Base-by-base conservation (phyloP, 306 rosid genomes). In the Parietaria judaica region DNA sequence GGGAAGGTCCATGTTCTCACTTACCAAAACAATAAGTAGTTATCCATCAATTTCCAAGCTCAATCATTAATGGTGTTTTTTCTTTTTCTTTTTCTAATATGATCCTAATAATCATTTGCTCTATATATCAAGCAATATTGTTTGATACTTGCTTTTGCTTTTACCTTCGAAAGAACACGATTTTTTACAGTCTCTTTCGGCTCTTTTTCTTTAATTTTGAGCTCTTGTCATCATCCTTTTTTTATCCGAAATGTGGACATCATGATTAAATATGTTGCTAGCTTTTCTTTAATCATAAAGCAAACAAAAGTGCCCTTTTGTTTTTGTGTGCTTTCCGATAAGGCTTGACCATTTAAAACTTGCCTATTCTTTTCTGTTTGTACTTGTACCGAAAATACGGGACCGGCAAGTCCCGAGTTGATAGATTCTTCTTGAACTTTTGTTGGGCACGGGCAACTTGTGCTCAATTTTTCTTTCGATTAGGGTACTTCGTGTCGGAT, bases 251-350 rank as follows among this genome's bases (percentile, higher is more conserved):
- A 45, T 60, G 16, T 60, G 16, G 17, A 8, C 45, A 41, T 41
- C 51, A 60, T 15, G n/a, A 16, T 60, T 44, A 58, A n/a, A 6
- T 14, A 47, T 46, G 31, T 23, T 23, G 48, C 35, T n/a, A 36
- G 49, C 62, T 58, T 58, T 58, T 58, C 62, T 58, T 58, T 11
- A 56, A 56, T 56, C 44, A 56, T 56, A 35, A 15, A 14, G 14
- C 14, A 14, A 58, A 6, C 47, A 58, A 58, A 58, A 46, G 47
- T 8, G 45, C 45, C 5, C 10, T 57, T n/a, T 38, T 58, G 11
- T 23, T 31, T 6, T 16, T 7, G 43, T 36, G 50, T 39, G 64
- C 44, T 60, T 60, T 60, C 64, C 51, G 11, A 60, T 43, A 45
- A 43, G 44, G 11, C 14, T 9, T 41, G 1, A 41, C 7, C 64